These are phyloP conservation scores for Microascus cirrosus DNA, from an alignment of 2,329 filamentous ascomycete species.

Conservation along the genomic window DNA sequence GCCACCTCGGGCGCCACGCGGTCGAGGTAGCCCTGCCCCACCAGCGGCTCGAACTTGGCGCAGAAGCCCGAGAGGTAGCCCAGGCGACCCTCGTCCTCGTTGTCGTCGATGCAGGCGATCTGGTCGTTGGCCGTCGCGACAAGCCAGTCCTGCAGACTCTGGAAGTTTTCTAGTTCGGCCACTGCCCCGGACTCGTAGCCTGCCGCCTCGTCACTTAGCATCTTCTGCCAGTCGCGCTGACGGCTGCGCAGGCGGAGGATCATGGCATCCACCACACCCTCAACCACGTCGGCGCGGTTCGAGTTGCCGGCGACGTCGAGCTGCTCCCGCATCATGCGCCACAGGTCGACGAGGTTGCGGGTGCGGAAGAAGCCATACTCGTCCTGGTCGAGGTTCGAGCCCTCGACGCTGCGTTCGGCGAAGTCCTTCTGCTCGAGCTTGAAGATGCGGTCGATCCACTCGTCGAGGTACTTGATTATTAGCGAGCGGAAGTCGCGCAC, in stretches of 20 bases:
- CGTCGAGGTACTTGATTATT: slow-evolving; percentile 89
- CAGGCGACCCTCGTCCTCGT: slow-evolving; percentile 59
- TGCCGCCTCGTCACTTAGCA: slow-evolving; percentile 75
- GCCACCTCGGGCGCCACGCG: slow-evolving; percentile 63
- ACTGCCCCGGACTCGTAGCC: slow-evolving; percentile 51
- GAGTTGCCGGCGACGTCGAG: slow-evolving; percentile 76
- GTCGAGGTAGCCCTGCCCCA: slow-evolving; percentile 70
- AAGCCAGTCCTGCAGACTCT: slow-evolving; percentile 88
- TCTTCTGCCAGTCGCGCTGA: slow-evolving; percentile 75
- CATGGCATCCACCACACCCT: slow-evolving; percentile 95
- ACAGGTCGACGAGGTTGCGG: slow-evolving; percentile 85
- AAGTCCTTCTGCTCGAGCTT: slow-evolving; percentile 74
- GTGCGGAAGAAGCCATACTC: slow-evolving; percentile 87
- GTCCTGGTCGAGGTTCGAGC: slow-evolving; percentile 69
- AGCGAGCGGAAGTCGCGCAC: slow-evolving; percentile 89
- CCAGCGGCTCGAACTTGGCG: slow-evolving; percentile 68
- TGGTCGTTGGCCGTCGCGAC: slow-evolving; percentile 96
- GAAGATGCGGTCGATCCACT: slow-evolving; percentile 95
- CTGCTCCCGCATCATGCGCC: slow-evolving; percentile 95
- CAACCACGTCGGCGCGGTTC: slow-evolving; percentile 77
- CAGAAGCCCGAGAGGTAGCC: slow-evolving; percentile 83
- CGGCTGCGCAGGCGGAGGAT: slow-evolving; percentile 73
- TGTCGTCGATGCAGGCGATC: slow-evolving; percentile 95
- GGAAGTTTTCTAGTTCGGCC: slow-evolving; percentile 47
- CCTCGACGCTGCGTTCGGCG: slow-evolving; percentile 61